Evolutionary conservation across 2,329 filamentous ascomycete species (phyloP), one percentile per base, ranked within the genome.

Genomic region (Fusarium mangiferae): DNA sequence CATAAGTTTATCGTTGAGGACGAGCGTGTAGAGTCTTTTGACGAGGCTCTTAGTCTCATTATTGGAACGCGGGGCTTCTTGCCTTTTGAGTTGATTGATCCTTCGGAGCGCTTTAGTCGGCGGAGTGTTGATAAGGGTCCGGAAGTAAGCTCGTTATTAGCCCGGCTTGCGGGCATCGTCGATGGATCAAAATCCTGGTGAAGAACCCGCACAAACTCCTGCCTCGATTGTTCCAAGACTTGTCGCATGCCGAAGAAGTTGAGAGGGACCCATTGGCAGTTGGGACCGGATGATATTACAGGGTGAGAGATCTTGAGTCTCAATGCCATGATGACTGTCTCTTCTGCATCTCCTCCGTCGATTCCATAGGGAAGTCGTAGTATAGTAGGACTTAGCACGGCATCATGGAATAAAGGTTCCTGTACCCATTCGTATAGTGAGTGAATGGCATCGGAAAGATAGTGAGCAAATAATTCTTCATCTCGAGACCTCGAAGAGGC

Each of bases 181-280:
- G 57, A 14, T 4, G 65, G 86, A 28, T 86, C 86, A 62, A 93
- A 86, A 66, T 93, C 91, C 57, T 88, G 86, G 74, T 91, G 88
- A 1, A 92, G 85, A 44, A 86, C 85, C 56, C 88, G 86, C 1
- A 87, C 85, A 75, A 94, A 93, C 3, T 86, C 86, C 7, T 88
- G 85, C 35, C 90, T 86, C 68, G 90, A 88, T 0, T 86, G 83
- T 73, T 90, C 88, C 0, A 89, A 85, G 66, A 90, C 87, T 78
- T 94, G 92, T 65, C 91, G 90, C 13, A 88, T 84, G 68, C 88
- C 90, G 83, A 93, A 93, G 68, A 93, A 90, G 49, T 83, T 87
- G 24, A 93, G 82, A 0, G 92, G 90, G 2, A 88, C 85, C 73
- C 92, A 92, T 62, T 87, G 85, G 74, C 89, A 88, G 24, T 86